Evolutionary conservation across 2,329 filamentous ascomycete species (phyloP).

Genomic region (Grosmannia huntii): DNA sequence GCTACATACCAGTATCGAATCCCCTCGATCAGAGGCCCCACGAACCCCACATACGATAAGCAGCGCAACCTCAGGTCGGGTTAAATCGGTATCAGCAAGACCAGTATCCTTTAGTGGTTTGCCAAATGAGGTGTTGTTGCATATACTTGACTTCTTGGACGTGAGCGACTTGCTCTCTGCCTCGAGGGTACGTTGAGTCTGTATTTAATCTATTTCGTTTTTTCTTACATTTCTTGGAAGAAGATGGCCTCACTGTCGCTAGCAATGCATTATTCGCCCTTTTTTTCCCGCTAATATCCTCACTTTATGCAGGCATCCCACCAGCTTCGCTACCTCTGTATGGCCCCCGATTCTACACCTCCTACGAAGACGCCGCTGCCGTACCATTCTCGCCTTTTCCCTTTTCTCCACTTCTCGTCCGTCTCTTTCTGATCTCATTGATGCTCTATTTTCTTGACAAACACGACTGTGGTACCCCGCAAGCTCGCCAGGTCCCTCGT

Average conservation of each 20-base stretch:
- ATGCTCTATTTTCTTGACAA: conserved; percentile 53
- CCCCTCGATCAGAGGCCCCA: background rate
- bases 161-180: conserved; percentile 41
- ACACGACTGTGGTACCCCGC: conserved; percentile 52
- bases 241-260: background rate
- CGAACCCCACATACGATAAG: background rate
- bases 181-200: conserved; percentile 33
- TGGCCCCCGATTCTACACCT: conserved; percentile 52
- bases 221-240: background rate
- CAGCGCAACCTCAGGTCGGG: background rate
- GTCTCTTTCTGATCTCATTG: conserved; percentile 47
- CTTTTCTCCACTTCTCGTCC: conserved; percentile 45
- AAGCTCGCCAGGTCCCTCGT: conserved; percentile 50
- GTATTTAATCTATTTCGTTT: background rate
- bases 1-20: background rate
- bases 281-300: background rate
- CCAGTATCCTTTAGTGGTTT: conserved; percentile 24
- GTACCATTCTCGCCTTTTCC: conserved; percentile 39
- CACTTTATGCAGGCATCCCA: conserved; percentile 38
- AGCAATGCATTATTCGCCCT: background rate
- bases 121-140: conserved; percentile 43
- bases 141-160: conserved; percentile 43
- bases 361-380: conserved; percentile 45
- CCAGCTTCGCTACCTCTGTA: conserved; percentile 46
- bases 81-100: background rate